These are phyloP conservation scores for Prunus mira DNA, from an alignment of 306 rosid species.

Conservation along the genomic window DNA sequence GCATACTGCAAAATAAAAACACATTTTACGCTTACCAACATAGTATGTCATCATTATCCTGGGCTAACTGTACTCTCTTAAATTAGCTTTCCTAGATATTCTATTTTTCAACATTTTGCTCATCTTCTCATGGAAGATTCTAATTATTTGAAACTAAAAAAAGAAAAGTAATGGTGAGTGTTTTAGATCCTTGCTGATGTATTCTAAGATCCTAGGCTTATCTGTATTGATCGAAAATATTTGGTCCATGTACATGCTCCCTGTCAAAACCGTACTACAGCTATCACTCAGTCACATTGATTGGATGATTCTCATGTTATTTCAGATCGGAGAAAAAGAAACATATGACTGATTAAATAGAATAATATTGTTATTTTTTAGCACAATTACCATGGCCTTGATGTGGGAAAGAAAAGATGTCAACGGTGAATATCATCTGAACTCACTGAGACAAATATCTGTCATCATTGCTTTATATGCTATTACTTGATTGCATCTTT, in stretches of 20 bases:
- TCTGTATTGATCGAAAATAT: neutral
- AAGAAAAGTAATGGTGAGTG: neutral
- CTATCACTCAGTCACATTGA: neutral
- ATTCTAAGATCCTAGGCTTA: neutral
- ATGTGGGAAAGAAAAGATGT: neutral
- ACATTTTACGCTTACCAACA: too few species aligned
- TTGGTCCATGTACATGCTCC: too few species aligned
- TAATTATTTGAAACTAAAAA: neutral
- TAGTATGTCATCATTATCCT: too few species aligned
- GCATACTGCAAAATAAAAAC: neutral
- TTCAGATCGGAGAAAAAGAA: neutral
- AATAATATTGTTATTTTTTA: neutral
- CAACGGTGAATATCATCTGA: neutral
- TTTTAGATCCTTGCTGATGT: neutral
- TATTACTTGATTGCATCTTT: neutral
- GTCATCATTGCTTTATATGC: neutral
- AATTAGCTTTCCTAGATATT: neutral
- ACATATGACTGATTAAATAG: neutral
- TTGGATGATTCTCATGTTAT: neutral
- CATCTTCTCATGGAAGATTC: neutral
- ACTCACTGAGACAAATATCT: neutral
- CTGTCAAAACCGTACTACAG: neutral
- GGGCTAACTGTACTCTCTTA: neutral
- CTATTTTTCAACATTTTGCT: neutral
- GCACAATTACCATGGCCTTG: neutral